These are phyloP conservation scores for Centrapalus pauciflorus DNA, from an alignment of 129 eudicot genomes.

Conservation along the genomic window DNA sequence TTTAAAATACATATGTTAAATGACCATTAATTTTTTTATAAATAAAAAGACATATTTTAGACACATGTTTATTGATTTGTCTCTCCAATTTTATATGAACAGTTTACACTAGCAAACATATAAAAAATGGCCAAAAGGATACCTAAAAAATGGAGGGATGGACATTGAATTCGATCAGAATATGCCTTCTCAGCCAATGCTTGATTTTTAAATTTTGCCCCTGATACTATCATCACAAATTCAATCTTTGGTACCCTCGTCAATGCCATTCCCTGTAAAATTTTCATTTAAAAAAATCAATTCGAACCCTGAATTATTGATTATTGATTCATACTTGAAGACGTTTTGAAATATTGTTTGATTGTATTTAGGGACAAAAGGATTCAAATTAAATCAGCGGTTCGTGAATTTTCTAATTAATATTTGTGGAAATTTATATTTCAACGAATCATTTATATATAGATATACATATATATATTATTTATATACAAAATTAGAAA, in stretches of 20 bases:
- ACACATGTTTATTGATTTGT: neutral
- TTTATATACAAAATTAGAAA: neutral
- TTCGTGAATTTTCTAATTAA: no score
- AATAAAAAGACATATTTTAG: neutral
- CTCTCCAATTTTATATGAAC: neutral
- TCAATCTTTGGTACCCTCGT: constrained; percentile 68
- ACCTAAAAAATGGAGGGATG: constrained; percentile 87
- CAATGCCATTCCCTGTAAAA: constrained; percentile 68
- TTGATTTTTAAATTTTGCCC: constrained; percentile 61
- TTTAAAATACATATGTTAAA: neutral
- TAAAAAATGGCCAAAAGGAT: neutral
- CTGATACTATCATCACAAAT: constrained; percentile 62
- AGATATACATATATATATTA: no score
- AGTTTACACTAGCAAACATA: neutral
- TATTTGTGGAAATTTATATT: no score
- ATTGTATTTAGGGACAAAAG: no score
- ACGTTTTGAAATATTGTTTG: no score
- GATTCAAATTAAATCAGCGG: no score
- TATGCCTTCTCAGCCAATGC: constrained; percentile 66
- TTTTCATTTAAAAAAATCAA: neutral
- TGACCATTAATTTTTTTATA: neutral
- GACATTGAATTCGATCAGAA: constrained; percentile 49
- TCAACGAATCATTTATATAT: no score
- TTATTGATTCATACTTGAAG: no score
- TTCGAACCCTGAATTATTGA: no score